Base-by-base conservation (phyloP, 306 rosid species). In the Vicia faba region DNA sequence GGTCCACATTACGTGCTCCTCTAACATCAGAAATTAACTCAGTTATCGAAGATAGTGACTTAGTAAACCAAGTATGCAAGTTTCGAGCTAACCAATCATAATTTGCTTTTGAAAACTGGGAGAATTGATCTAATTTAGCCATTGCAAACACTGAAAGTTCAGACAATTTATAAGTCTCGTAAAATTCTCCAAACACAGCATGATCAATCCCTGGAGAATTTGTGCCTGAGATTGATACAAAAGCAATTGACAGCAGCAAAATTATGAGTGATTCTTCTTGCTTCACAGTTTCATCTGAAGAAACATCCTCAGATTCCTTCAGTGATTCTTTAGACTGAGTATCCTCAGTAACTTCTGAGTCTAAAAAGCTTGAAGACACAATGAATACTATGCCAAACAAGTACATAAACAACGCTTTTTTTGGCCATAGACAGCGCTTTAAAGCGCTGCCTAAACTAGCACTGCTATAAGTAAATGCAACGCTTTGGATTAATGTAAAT, bases 291-390 rank as follows among this genome's bases (percentile, higher is more conserved):
- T 68, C n/a, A n/a, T n/a, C n/a, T n/a, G n/a, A n/a, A n/a, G n/a
- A n/a, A n/a, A n/a, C n/a, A n/a, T n/a, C n/a, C n/a, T n/a, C n/a
- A n/a, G n/a, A n/a, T n/a, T n/a, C n/a, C n/a, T n/a, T n/a, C n/a
- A n/a, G n/a, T n/a, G 95, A 68, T 41, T 43, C 36, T 7, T 82
- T 89, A 7, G 95, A 82, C 33, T 54, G 80, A 4, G 80, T 71
- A 23, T 86, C 91, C 59, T 88, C 92, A 0, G 87, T 71, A 19
- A 61, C 49, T 23, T 91, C 96, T 11, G 81, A 44, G 51, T 88
- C 95, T 0, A 92, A 88, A 68, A 75, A 75, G 79, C 77, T 84
- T 50, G 64, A 86, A 3, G 71, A 82, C 11, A 75, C 23, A 69
- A 73, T 28, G 69, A 83, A 71, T 63, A n/a, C n/a, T n/a, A n/a